A percentile compares a stretch with the other conserved stretches of the same genome.
These are phyloP conservation scores for Trichosporon faecale DNA, from an alignment of 1,284 basidiomycete genomes.

Conservation along the genomic window DNA sequence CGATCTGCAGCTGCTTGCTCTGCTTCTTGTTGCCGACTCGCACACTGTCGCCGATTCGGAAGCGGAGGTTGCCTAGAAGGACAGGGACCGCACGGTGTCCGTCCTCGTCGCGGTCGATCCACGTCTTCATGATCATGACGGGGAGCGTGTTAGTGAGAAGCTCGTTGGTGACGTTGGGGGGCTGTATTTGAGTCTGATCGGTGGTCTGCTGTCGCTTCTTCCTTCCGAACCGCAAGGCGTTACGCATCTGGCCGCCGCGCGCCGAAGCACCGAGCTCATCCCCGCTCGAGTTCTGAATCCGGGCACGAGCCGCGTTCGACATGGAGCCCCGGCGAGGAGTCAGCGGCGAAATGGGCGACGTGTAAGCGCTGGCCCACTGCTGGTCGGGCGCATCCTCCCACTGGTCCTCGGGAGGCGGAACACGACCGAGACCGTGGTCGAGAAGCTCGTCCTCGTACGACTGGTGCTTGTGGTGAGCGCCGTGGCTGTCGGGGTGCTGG, in stretches of 20 bases:
- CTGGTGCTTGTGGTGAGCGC: background rate
- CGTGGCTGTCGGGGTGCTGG: background rate
- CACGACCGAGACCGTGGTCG: conserved; percentile 4
- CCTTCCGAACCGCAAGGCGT: conserved; percentile 8
- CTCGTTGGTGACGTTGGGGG: conserved; percentile 77
- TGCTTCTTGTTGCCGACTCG: conserved; percentile 12
- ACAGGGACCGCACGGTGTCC: conserved; percentile 77
- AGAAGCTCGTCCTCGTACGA: conserved; percentile 7
- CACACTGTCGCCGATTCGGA: conserved; percentile 49
- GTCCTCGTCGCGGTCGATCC: conserved; percentile 89
- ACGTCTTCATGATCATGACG: conserved; percentile 77
- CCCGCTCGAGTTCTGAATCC: background rate
- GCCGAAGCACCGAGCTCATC: background rate
- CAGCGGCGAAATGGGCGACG: background rate
- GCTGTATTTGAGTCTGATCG: background rate
- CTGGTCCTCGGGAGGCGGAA: background rate
- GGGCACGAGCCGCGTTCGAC: background rate
- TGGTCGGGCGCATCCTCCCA: background rate
- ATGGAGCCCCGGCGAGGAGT: background rate
- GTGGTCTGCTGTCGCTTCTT: background rate
- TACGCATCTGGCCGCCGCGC: background rate
- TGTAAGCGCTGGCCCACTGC: background rate
- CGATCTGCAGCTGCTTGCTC: background rate
- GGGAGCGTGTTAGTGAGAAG: conserved; percentile 77
- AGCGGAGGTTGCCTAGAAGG: conserved; percentile 59